A percentile compares a stretch with the other conserved stretches of the same genome.
Evolutionary conservation across 768 basidiomycete species (phyloP).

Genomic region (Tylopilus subfusipes): DNA sequence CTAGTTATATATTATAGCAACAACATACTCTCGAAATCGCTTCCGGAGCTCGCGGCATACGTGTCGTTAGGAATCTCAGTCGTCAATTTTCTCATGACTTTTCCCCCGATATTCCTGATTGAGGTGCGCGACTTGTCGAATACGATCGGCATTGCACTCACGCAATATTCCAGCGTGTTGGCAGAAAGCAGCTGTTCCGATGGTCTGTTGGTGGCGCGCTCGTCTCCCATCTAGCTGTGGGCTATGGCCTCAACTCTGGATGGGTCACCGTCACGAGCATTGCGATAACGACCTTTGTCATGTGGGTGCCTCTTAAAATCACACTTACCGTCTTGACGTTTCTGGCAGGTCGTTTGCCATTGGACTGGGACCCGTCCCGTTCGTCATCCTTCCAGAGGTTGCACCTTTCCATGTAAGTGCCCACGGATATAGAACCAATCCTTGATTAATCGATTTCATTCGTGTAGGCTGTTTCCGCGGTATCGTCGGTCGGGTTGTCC

Average conservation of each 20-base stretch:
- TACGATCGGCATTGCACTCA: conserved; percentile 2
- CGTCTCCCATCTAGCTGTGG: conserved; percentile 61
- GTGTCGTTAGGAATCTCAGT: conserved; percentile 82
- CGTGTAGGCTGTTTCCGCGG: conserved; percentile 68
- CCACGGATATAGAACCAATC: neutral
- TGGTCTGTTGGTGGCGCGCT: conserved; percentile 66
- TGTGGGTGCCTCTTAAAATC: conserved; percentile 42
- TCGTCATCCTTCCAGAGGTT: conserved; percentile 88
- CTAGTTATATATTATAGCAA: conserved; percentile 90
- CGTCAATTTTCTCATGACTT: conserved; percentile 71
- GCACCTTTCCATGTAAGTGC: conserved; percentile 70
- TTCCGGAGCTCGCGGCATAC: conserved; percentile 77
- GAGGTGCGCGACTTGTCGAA: conserved; percentile 47
- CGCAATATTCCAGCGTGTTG: conserved; percentile 51
- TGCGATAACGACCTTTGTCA: conserved; percentile 76
- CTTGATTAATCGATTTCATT: neutral
- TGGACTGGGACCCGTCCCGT: conserved; percentile 90
- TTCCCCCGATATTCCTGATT: conserved; percentile 83
- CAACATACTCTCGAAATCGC: conserved; percentile 73
- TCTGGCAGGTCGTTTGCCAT: conserved; percentile 72
- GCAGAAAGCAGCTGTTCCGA: conserved; percentile 65
- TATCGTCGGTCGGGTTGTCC: conserved; percentile 73
- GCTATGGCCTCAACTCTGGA: conserved; percentile 64
- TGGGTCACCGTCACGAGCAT: conserved; percentile 61
- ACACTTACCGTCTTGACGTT: neutral